Conservation (phyloP, 768 basidiomycete species). For the Mycena capillaripes region DNA sequence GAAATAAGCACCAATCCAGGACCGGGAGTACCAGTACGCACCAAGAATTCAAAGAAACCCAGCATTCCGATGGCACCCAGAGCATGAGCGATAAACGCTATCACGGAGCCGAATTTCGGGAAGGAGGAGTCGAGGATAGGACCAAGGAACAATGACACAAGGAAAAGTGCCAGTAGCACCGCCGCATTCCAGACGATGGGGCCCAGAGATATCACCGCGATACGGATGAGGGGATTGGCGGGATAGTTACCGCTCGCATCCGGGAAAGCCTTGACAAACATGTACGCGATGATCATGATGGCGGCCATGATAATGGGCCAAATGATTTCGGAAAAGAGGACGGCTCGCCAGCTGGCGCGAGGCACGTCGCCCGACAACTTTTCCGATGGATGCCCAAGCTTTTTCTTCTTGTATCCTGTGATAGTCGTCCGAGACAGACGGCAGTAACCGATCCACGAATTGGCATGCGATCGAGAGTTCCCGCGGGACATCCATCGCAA, state of each 20-base stretch:
- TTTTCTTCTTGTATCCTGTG: constrained; percentile 99
- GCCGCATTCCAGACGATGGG: constrained; percentile 97
- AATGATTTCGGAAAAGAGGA: constrained; percentile 88
- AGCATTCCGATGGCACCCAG: constrained; percentile 89
- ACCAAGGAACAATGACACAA: constrained; percentile 92
- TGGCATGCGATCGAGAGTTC: constrained; percentile 96
- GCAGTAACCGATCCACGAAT: constrained; percentile 99
- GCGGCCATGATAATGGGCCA: constrained; percentile 90
- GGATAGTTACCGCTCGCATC: constrained; percentile 69
- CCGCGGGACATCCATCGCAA: constrained; percentile 99
- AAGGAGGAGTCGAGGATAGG: constrained; percentile 89
- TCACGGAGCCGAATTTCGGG: constrained; percentile 92
- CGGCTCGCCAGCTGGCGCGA: constrained; percentile 92
- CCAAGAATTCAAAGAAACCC: constrained; percentile 96
- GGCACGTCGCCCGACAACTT: constrained; percentile 97
- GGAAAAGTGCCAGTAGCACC: constrained; percentile 87
- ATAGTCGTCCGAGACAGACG: constrained; percentile 98
- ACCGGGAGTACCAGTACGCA: constrained; percentile 54
- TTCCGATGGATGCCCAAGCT: constrained; percentile 96
- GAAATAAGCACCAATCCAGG: constrained; percentile 37
- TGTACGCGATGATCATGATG: constrained; percentile 89
- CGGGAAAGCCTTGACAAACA: constrained; percentile 94
- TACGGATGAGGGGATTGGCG: constrained; percentile 90
- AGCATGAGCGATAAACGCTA: constrained; percentile 91
- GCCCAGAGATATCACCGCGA: constrained; percentile 92